Conservation (phyloP, 2,329 filamentous ascomycete species). For the Hypoxylon sp. region DNA sequence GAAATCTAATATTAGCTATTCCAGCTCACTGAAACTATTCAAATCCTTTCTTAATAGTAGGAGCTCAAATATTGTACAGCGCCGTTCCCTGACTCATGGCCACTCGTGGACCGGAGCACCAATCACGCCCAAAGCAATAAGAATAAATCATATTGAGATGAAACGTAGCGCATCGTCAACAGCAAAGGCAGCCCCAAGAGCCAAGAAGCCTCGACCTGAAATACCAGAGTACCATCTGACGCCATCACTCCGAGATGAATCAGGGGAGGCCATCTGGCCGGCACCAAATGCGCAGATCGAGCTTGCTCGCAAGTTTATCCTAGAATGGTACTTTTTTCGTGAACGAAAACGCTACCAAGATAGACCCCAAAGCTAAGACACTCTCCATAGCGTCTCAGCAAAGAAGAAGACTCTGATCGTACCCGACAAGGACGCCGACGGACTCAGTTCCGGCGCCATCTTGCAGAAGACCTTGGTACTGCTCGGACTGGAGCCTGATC, state of each 20-base stretch:
- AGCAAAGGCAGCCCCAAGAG: conserved; percentile 25
- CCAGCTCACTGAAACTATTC: neutral
- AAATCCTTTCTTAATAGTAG: neutral
- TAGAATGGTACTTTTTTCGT: conserved; percentile 61
- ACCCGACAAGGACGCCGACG: conserved; percentile 75
- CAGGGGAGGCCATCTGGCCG: conserved; percentile 66
- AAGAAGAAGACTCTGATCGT: conserved; percentile 65
- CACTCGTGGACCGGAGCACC: neutral
- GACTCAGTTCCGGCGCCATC: conserved; percentile 69
- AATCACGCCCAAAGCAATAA: neutral
- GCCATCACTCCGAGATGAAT: conserved; percentile 50
- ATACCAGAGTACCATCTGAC: conserved; percentile 56
- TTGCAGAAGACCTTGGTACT: conserved; percentile 65
- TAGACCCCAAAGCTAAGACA: conserved; percentile 11
- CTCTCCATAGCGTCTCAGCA: conserved; percentile 54
- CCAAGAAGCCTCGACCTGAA: conserved; percentile 41
- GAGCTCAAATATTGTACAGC: neutral
- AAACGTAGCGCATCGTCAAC: conserved; percentile 39
- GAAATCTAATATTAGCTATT: conserved; percentile 6
- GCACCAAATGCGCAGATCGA: conserved; percentile 64
- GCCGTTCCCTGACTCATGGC: neutral
- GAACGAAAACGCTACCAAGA: neutral
- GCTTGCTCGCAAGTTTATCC: conserved; percentile 62
- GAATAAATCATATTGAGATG: conserved; percentile 29
- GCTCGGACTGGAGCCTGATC: conserved; percentile 61